Evolutionary conservation across 441 rosid genomes (phyloP).

Genomic region (Kokia cookei): DNA sequence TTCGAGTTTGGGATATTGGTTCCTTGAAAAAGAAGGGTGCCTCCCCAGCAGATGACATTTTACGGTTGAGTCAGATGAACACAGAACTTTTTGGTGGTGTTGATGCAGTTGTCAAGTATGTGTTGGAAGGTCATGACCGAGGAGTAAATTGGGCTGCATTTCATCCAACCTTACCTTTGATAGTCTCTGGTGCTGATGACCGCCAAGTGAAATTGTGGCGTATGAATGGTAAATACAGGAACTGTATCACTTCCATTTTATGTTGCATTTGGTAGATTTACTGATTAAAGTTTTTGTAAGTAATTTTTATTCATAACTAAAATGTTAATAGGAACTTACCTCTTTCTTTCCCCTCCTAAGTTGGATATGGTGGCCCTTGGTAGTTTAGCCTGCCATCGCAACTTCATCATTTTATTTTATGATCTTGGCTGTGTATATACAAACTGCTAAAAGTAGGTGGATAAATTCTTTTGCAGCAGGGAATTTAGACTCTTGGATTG

Average conservation of each 20-base stretch:
- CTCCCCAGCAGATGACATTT: slow-evolving; percentile 81
- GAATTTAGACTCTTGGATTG: not conserved
- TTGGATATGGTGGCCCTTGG: not conserved
- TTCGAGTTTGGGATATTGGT: slow-evolving; percentile 43
- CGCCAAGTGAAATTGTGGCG: slow-evolving; percentile 45
- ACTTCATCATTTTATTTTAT: no score
- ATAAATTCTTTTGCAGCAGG: no score
- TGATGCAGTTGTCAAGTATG: slow-evolving; percentile 88
- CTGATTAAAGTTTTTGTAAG: not conserved
- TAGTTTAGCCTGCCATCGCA: not conserved
- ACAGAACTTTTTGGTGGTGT: slow-evolving; percentile 91
- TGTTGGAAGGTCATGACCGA: slow-evolving; percentile 89
- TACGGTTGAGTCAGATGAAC: slow-evolving; percentile 81
- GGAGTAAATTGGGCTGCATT: slow-evolving; percentile 97
- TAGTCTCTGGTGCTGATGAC: slow-evolving; percentile 40
- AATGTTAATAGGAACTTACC: not conserved
- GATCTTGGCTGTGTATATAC: no score
- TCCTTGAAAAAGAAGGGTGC: slow-evolving; percentile 72
- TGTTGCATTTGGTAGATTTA: not conserved
- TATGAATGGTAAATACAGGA: slow-evolving; percentile 29
- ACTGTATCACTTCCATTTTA: not conserved
- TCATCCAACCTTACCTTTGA: slow-evolving; percentile 71
- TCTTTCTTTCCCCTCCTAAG: not conserved
- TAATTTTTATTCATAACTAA: not conserved
- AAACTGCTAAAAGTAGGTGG: no score